A percentile compares a stretch with the other conserved stretches of the same genome.
Evolutionary conservation across 441 rosid genomes (phyloP).

Genomic region (Breynia disticha): DNA sequence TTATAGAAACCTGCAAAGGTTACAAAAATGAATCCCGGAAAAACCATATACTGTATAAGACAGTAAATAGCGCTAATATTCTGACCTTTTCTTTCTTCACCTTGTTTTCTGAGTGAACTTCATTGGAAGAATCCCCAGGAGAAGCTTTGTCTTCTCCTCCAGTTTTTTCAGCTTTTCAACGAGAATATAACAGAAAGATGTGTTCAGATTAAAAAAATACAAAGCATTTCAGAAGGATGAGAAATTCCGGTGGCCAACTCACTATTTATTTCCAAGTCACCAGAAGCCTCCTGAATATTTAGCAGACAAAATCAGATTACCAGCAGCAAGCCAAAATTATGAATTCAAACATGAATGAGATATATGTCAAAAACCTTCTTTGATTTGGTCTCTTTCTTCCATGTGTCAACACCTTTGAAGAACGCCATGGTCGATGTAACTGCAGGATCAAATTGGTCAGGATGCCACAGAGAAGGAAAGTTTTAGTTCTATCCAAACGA

Average conservation of each 20-base stretch:
- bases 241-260: not conserved
- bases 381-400: constrained; percentile 48
- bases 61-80: not conserved
- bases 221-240: no score
- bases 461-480: not conserved
- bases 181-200: not conserved
- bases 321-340: no score
- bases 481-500: not conserved
- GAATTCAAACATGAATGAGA: no score
- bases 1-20: constrained; percentile 33
- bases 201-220: not conserved
- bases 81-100: constrained; percentile 27
- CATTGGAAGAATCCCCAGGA: constrained; percentile 23
- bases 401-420: constrained; percentile 45
- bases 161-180: constrained; percentile 19
- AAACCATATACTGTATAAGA: not conserved
- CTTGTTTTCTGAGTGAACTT: constrained; percentile 13
- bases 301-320: not conserved
- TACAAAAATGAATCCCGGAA: constrained; percentile 1
- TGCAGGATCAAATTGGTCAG: constrained; percentile 8
- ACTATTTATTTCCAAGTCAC: constrained; percentile 22
- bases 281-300: constrained; percentile 31
- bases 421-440: constrained; percentile 42
- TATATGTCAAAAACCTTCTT: constrained; percentile 22
- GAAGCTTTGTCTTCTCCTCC: constrained; percentile 24